These are phyloP conservation scores for Colletotrichum graminicola DNA, from an alignment of 2,329 filamentous ascomycete species.

Conservation along the genomic window DNA sequence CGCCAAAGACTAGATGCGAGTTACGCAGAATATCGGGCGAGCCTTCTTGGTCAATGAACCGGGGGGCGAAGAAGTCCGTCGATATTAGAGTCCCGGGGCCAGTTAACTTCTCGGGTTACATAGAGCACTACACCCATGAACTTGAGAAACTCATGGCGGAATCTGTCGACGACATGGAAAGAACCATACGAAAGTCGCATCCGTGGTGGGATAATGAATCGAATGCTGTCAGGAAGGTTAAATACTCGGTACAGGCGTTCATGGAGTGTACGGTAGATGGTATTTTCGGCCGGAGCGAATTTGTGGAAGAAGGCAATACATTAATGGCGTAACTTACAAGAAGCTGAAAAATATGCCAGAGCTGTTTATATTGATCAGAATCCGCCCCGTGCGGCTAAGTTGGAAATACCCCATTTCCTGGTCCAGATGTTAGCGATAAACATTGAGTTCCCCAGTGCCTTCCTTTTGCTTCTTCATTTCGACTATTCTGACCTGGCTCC, in stretches of 20 bases:
- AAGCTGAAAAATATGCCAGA: neutral
- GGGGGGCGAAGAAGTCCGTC: neutral
- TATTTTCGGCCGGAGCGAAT: neutral
- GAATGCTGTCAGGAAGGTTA: neutral
- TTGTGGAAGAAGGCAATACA: neutral
- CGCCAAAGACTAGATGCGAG: slow-evolving; percentile 20
- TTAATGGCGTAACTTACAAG: too few relatives aligned
- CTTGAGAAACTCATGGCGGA: slow-evolving; percentile 11
- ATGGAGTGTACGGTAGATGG: neutral
- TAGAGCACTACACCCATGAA: neutral
- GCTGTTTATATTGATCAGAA: neutral
- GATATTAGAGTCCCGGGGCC: neutral
- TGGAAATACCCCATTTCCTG: too few relatives aligned
- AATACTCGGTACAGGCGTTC: slow-evolving; percentile 8
- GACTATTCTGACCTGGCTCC: neutral
- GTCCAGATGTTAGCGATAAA: too few relatives aligned
- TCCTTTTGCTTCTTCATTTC: neutral
- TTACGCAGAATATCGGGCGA: slow-evolving; percentile 1
- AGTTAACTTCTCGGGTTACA: neutral
- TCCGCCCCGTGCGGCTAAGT: neutral
- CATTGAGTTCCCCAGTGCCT: neutral
- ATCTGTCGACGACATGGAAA: slow-evolving; percentile 4
- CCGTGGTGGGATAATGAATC: slow-evolving; percentile 12
- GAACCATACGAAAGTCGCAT: neutral
- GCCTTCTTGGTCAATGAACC: too few relatives aligned